phyloP scores from a whole-genome alignment of 441 rosid genomes.

The Theobroma grandiflorum region DNA sequence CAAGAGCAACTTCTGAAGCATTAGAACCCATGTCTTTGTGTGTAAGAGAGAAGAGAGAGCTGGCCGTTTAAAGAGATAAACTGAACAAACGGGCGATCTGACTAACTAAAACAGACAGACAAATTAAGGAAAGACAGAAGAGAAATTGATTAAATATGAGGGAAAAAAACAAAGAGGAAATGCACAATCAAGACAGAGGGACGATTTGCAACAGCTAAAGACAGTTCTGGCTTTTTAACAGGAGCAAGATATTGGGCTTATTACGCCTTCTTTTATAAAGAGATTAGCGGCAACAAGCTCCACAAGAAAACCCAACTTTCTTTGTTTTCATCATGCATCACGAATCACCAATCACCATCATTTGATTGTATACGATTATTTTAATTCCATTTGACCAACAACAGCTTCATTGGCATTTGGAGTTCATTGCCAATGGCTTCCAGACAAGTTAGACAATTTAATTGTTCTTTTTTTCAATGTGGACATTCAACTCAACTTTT shows the following conservation, averaged over 20 bases:
- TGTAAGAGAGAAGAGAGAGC: neutral
- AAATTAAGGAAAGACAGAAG: neutral
- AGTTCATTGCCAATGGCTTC: neutral
- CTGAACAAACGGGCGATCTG: neutral
- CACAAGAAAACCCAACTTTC: neutral
- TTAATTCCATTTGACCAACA: neutral
- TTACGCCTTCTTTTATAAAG: neutral
- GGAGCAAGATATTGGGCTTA: too few species aligned
- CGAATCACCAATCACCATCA: neutral
- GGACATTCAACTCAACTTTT: neutral
- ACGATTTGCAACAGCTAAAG: neutral
- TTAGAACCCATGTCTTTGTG: constrained; percentile 40
- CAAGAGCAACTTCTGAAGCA: constrained; percentile 50
- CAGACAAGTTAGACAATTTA: neutral
- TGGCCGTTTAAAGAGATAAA: neutral
- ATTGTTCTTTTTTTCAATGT: neutral
- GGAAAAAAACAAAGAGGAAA: neutral
- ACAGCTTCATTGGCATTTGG: neutral
- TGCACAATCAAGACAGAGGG: neutral
- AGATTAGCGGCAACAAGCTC: neutral
- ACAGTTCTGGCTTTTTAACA: neutral
- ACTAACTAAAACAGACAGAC: neutral
- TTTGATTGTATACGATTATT: neutral
- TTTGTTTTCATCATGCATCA: neutral
- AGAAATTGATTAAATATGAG: neutral